A percentile compares a stretch with the other conserved stretches of the same genome.
Conservation (phyloP, 2,329 filamentous ascomycete genomes). For the Pseudocercospora cruenta region DNA sequence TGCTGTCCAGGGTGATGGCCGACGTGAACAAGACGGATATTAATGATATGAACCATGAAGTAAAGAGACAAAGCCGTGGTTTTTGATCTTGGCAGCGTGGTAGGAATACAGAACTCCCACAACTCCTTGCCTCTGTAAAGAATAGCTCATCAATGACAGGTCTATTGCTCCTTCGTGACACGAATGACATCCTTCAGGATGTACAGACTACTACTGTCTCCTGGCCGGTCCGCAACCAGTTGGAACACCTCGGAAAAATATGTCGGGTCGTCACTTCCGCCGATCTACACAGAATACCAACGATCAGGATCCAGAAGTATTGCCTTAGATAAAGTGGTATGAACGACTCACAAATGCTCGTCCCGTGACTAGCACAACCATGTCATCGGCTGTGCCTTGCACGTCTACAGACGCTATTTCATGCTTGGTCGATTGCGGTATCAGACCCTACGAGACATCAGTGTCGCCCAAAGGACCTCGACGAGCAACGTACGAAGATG, state of each 20-base stretch:
- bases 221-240: background rate
- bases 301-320: background rate
- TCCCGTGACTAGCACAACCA: background rate
- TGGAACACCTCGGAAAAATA: background rate
- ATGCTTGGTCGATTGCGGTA: background rate
- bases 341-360: background rate
- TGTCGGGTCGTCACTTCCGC: background rate
- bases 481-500: no score
- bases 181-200: background rate
- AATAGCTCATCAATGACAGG: background rate
- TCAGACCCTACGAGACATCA: background rate
- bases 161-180: background rate
- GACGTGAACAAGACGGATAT: constrained; percentile 47
- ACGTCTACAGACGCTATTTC: no score
- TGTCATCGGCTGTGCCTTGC: background rate
- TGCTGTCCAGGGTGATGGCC: constrained; percentile 34
- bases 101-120: background rate
- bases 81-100: background rate
- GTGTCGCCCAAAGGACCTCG: background rate
- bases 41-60: constrained; percentile 22
- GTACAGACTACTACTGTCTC: background rate
- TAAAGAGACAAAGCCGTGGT: background rate
- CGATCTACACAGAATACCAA: background rate
- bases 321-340: no score
- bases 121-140: background rate